These are phyloP conservation scores for Cyberlindnera suaveolens DNA, from an alignment of 805 yeast species.

Conservation along the genomic window DNA sequence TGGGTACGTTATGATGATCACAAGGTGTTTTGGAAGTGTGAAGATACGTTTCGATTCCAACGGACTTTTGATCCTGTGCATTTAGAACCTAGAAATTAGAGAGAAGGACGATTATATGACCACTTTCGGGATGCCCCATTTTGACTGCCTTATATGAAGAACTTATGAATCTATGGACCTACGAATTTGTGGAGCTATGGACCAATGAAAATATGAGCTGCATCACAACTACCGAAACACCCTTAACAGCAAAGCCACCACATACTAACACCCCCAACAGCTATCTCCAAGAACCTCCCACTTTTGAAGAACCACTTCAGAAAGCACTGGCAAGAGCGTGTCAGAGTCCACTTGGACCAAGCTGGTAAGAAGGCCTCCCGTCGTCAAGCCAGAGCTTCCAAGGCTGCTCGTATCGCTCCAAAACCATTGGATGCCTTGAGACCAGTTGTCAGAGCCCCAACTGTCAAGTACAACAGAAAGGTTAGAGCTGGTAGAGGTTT, in stretches of 20 bases:
- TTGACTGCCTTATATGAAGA: no score
- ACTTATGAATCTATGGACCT: no score
- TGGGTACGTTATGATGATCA: constrained; percentile 31
- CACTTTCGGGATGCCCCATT: no score
- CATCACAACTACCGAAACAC: no score
- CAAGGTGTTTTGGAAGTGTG: no score
- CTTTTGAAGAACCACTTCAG: constrained; percentile 99
- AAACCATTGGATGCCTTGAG: constrained; percentile 94
- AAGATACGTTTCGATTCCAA: no score
- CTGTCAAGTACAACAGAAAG: constrained; percentile 98
- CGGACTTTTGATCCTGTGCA: no score
- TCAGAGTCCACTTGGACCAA: constrained; percentile 99
- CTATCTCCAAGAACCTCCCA: constrained; percentile 98
- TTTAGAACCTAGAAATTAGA: no score
- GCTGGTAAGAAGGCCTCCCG: constrained; percentile 99
- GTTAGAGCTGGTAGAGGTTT: constrained; percentile 99
- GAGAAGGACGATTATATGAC: no score
- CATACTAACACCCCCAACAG: constrained; percentile 37
- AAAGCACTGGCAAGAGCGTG: constrained; percentile 99
- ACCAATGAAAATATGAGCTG: no score
- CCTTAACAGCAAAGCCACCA: not conserved
- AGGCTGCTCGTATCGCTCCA: constrained; percentile 95
- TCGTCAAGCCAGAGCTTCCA: constrained; percentile 88
- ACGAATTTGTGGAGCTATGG: no score
- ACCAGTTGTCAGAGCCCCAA: constrained; percentile 98